Conservation (phyloP, 495 filamentous ascomycete species). For the Alectoria sarmentosa region DNA sequence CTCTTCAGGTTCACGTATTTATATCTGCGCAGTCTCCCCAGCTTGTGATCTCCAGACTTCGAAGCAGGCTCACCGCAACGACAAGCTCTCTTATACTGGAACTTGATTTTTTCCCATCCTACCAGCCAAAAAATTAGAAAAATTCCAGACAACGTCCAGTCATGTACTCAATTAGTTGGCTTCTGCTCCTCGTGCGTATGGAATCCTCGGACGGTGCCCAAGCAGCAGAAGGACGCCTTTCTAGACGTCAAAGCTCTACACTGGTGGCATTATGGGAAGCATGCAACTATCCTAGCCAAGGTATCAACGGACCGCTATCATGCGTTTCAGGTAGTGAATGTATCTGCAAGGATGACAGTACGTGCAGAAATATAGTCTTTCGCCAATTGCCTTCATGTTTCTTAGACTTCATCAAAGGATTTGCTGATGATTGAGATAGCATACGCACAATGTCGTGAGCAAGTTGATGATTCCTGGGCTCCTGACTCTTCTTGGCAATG, state of each 20-base stretch:
- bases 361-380: background rate
- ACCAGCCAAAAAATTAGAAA: background rate
- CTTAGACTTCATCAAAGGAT: background rate
- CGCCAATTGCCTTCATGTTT: background rate
- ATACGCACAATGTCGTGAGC: conserved; percentile 13
- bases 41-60: background rate
- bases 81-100: background rate
- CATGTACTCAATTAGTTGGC: background rate
- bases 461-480: conserved; percentile 10
- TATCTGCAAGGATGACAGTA: conserved; percentile 18
- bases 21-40: background rate
- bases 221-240: background rate
- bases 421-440: background rate
- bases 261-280: conserved; percentile 10
- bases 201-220: background rate
- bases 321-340: conserved; percentile 12
- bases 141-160: background rate
- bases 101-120: background rate
- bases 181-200: no score
- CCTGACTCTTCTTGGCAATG: conserved; percentile 12
- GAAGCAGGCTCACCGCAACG: background rate
- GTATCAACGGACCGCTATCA: conserved; percentile 14
- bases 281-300: conserved; percentile 17
- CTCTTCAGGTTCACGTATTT: background rate
- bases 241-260: conserved; percentile 1